These are phyloP conservation scores for Plasmopara viticola DNA, from an alignment of 352 stramenopile genomes.

Conservation along the genomic window DNA sequence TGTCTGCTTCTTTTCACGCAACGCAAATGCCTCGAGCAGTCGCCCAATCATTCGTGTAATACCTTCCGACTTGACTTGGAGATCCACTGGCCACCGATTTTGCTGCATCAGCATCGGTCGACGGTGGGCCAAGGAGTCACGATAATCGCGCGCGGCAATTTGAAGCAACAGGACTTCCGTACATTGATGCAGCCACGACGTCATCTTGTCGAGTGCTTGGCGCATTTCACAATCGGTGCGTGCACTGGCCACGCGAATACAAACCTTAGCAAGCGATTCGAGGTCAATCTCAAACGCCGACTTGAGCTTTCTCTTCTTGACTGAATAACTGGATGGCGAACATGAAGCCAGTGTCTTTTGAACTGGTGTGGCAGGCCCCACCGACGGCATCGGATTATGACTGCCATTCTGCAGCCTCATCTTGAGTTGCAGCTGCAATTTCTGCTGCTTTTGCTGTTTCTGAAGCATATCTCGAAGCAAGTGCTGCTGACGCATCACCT, in stretches of 20 bases:
- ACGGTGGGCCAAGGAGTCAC: conserved; percentile 30
- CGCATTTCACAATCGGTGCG: conserved; percentile 50
- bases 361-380: no score
- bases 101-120: conserved; percentile 33
- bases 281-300: conserved; percentile 44
- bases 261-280: conserved; percentile 49
- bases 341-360: not conserved
- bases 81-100: conserved; percentile 39
- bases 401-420: no score
- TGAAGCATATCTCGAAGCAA: no score
- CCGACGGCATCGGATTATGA: no score
- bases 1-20: conserved; percentile 23
- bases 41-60: conserved; percentile 50
- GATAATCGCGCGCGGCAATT: conserved; percentile 54
- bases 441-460: no score
- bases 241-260: conserved; percentile 40
- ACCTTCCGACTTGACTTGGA: conserved; percentile 55
- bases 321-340: conserved; percentile 8
- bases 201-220: conserved; percentile 47
- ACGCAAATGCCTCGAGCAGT: conserved; percentile 29
- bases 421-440: no score
- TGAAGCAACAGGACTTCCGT: conserved; percentile 39
- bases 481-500: conserved; percentile 1
- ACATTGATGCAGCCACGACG: conserved; percentile 48
- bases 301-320: conserved; percentile 39